Base-by-base conservation (phyloP, 352 stramenopile genomes). In the Phytophthora pistaciae region DNA sequence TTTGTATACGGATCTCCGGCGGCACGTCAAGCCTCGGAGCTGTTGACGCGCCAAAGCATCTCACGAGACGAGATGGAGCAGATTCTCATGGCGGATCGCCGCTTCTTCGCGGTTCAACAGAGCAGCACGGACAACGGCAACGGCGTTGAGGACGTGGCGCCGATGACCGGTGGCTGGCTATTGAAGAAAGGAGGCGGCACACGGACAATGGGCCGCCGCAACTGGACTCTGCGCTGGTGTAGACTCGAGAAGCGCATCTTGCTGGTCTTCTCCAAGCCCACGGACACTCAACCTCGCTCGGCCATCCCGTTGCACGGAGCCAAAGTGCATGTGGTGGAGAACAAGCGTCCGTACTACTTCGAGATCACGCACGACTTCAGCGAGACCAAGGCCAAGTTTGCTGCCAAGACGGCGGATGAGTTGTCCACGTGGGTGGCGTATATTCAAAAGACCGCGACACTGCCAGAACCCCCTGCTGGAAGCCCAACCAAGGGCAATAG, bases 171-270 rank as follows among this genome's bases (percentile, higher is more conserved):
- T 31, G 86, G 88, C 5, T 95, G 88, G 88, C 62, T 95, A 16
- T 85, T 85, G 70, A 95, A 95, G 73, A 95, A 95, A 72, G 88
- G 88, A 21, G 88, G 88, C 1, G 88, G 88, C 20, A 95, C 88
- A 5, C 76, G 83, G 33, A 83, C 77, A 52, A 90, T 95, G 73
- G 88, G 88, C 2, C 80, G 88, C 9, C 85, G 88, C 56, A 95
- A 91, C 65, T 95, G 88, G 88, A 86, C 77, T 9, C 64, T 80
- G 18, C 84, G 88, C 18, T 95, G 88, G 88, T 95, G 88, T 55
- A 80, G 87, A 23, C 82, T 95, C 29, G 88, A 95, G 55, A 79
- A 79, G 29, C 88, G 87, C 33, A 92, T 94, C 59, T 68, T 95
- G 52, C 76, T 93, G 29, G 84, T 94, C 25, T 94, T 91, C 62